These are phyloP conservation scores for Madurella fahalii DNA, from an alignment of 2,329 filamentous ascomycete genomes.

Conservation along the genomic window DNA sequence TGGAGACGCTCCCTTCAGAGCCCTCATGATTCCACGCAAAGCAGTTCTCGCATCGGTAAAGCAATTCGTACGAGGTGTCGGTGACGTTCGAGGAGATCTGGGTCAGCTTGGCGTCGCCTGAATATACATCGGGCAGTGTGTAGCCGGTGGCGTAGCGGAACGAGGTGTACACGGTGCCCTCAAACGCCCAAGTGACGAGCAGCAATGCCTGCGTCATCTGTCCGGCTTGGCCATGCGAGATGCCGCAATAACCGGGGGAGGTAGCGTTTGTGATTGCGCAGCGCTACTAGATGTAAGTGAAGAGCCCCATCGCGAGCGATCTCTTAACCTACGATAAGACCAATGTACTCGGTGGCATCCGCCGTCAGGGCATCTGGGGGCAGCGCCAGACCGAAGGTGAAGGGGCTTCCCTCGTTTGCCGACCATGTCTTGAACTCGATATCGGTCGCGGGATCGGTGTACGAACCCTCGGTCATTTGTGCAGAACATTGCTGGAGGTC, in stretches of 20 bases:
- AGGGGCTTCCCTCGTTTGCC: conserved; percentile 13
- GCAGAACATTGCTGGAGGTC: conserved; percentile 22
- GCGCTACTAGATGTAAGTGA: conserved; percentile 34
- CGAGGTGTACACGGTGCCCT: conserved; percentile 51
- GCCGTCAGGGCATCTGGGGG: conserved; percentile 44
- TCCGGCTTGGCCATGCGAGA: conserved; percentile 46
- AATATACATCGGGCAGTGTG: conserved; percentile 53
- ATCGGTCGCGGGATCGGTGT: conserved; percentile 23
- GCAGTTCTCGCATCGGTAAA: conserved; percentile 62
- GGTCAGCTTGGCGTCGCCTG: conserved; percentile 58
- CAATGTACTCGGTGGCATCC: conserved; percentile 55
- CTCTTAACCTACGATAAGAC: conserved; percentile 44
- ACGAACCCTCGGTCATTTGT: conserved; percentile 20
- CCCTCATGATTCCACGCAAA: conserved; percentile 50
- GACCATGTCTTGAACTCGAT: conserved; percentile 26
- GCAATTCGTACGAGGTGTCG: conserved; percentile 54
- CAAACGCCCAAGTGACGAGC: conserved; percentile 54
- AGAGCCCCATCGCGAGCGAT: neutral
- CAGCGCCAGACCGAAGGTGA: conserved; percentile 49
- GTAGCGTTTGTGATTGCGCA: conserved; percentile 42
- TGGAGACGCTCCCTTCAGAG: conserved; percentile 40
- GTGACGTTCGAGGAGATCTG: conserved; percentile 57
- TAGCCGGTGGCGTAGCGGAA: conserved; percentile 58
- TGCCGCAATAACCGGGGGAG: conserved; percentile 53
- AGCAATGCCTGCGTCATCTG: conserved; percentile 57